phyloP scores from a whole-genome alignment of 495 filamentous ascomycete species.

The Hyaloscypha finlandica region DNA sequence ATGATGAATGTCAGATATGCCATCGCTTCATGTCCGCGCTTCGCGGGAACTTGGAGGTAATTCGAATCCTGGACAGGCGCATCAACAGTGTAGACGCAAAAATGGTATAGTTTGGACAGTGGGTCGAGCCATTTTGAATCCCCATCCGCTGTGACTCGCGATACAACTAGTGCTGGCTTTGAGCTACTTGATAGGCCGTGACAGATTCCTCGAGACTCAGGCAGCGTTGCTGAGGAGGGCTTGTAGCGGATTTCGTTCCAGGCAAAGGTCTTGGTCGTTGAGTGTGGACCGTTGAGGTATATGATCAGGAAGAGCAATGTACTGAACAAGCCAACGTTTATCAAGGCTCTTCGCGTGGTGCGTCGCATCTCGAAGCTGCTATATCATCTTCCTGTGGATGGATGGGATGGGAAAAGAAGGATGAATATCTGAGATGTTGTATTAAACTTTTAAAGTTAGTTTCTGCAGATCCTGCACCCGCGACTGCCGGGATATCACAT shows the following conservation, averaged over 20 bases:
- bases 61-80: conserved; percentile 40
- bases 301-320: conserved; percentile 13
- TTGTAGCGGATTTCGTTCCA: conserved; percentile 26
- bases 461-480: not conserved
- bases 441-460: not conserved
- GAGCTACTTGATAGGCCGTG: conserved; percentile 12
- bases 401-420: not conserved
- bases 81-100: conserved; percentile 62
- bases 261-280: conserved; percentile 16
- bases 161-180: conserved; percentile 25
- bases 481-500: not conserved
- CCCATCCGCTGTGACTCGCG: conserved; percentile 17
- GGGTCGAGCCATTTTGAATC: conserved; percentile 21
- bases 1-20: conserved; percentile 55
- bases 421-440: not conserved
- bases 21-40: conserved; percentile 51
- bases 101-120: conserved; percentile 16
- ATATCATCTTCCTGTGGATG: not conserved
- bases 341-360: conserved; percentile 13
- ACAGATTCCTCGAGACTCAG: conserved; percentile 21
- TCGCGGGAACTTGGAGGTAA: conserved; percentile 26
- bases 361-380: conserved; percentile 21
- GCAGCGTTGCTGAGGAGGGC: conserved; percentile 13
- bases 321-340: conserved; percentile 16
- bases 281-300: conserved; percentile 20